Percentiles rank a stretch among this genome's conserved stretches.
phyloP scores from a whole-genome alignment of 192 early-diverging fungal species.

The Coemansia sp. region DNA sequence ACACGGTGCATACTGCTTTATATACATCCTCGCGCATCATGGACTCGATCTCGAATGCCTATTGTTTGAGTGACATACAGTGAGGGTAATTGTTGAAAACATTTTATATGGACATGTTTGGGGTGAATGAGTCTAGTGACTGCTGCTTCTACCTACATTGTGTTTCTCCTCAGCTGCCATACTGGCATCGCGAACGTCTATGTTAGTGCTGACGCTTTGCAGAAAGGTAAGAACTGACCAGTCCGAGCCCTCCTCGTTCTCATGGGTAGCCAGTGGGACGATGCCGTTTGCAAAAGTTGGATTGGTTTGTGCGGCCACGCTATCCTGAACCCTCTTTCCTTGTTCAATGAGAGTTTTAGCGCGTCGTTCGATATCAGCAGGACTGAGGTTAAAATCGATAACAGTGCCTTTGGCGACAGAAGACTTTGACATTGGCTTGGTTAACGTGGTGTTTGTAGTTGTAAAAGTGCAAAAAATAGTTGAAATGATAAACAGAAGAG shows the following conservation, averaged over 20 bases:
- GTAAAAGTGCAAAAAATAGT: not conserved
- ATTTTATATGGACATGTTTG: too few species aligned
- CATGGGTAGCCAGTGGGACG: conserved; percentile 26
- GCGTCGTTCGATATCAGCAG: not conserved
- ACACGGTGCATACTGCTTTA: conserved; percentile 44
- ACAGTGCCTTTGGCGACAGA: not conserved
- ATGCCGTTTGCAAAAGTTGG: conserved; percentile 45
- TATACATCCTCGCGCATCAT: conserved; percentile 64
- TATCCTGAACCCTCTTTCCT: conserved; percentile 27
- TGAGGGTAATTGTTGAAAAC: not conserved
- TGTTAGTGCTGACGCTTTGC: conserved; percentile 55
- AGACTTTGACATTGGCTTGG: not conserved
- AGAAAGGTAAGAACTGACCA: conserved; percentile 26
- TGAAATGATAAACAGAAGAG: not conserved
- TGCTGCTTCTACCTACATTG: not conserved
- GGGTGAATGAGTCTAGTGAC: not conserved
- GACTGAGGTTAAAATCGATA: not conserved
- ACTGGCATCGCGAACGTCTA: conserved; percentile 64
- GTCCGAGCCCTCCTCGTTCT: conserved; percentile 27
- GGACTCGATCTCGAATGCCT: conserved; percentile 62
- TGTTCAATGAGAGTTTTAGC: conserved; percentile 9
- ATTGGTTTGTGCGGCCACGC: conserved; percentile 18
- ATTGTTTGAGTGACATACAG: not conserved
- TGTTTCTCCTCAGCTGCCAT: conserved; percentile 60
- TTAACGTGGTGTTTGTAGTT: not conserved